These are phyloP conservation scores for Talaromyces pinophilus DNA, from an alignment of 2,329 filamentous ascomycete genomes.

Conservation along the genomic window DNA sequence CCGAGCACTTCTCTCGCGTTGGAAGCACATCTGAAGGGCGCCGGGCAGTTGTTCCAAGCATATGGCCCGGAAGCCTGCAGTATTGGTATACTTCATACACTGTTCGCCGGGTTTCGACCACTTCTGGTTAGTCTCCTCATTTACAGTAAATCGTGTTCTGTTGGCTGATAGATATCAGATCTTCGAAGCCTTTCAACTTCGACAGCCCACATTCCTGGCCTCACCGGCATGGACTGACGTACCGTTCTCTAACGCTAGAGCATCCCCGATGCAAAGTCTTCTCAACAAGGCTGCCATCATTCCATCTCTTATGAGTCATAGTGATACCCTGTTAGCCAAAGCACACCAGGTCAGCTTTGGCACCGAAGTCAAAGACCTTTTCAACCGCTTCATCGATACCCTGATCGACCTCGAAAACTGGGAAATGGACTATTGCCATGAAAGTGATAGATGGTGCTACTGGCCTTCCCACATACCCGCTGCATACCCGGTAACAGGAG, in stretches of 20 bases:
- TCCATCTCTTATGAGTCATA: constrained; percentile 32
- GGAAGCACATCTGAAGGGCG: constrained; percentile 39
- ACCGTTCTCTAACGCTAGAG: constrained; percentile 33
- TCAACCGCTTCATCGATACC: not conserved
- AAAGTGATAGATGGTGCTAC: not conserved
- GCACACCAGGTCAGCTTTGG: not conserved
- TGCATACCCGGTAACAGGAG: not conserved
- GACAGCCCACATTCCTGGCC: constrained; percentile 37
- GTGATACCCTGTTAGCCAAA: constrained; percentile 24
- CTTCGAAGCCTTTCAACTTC: constrained; percentile 33
- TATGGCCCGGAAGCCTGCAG: constrained; percentile 35
- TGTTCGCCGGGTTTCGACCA: constrained; percentile 47
- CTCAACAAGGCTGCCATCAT: constrained; percentile 34
- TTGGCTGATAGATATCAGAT: constrained; percentile 28
- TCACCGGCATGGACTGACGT: constrained; percentile 32
- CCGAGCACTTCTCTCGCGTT: constrained; percentile 32
- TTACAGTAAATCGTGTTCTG: not conserved
- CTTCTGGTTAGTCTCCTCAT: constrained; percentile 35
- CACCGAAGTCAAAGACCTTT: not conserved
- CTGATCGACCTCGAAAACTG: not conserved
- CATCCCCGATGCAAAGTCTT: constrained; percentile 38
- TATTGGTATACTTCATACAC: constrained; percentile 38
- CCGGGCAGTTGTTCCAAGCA: constrained; percentile 38
- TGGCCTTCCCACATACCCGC: not conserved
- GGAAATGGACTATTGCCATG: not conserved